These are phyloP conservation scores for Leccinum griseonigrum DNA, from an alignment of 1,284 basidiomycete species.

Conservation along the genomic window DNA sequence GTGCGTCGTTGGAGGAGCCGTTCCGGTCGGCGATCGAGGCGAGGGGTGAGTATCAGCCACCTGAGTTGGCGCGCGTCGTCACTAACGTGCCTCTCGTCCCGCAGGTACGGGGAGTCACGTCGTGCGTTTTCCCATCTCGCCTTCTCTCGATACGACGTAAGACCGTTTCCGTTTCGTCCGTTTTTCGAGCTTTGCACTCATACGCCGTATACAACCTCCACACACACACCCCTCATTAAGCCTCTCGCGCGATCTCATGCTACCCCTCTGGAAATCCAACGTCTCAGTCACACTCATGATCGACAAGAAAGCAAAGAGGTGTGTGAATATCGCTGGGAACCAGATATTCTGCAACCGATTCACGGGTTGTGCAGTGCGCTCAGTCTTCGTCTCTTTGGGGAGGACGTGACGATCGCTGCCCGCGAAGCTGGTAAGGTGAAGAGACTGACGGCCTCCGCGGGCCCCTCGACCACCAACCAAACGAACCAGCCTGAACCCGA, in stretches of 20 bases:
- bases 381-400: conserved; percentile 75
- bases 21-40: conserved; percentile 52
- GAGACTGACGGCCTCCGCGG: conserved; percentile 12
- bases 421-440: conserved; percentile 35
- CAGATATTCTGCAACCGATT: neutral
- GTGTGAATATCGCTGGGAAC: conserved; percentile 10
- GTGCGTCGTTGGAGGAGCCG: conserved; percentile 56
- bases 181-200: conserved; percentile 1
- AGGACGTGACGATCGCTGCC: conserved; percentile 64
- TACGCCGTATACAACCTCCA: neutral
- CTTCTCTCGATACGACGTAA: conserved; percentile 54
- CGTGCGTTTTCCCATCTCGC: conserved; percentile 60
- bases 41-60: conserved; percentile 38
- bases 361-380: conserved; percentile 51
- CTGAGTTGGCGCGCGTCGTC: neutral
- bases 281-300: conserved; percentile 87
- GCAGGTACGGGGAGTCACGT: conserved; percentile 73
- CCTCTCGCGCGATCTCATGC: conserved; percentile 68
- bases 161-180: conserved; percentile 13
- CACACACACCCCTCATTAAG: conserved; percentile 35
- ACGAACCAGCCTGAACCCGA: neutral
- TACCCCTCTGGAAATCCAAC: conserved; percentile 92
- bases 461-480: neutral
- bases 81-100: neutral
- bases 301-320: conserved; percentile 94